Conservation (phyloP, 208 protist genomes). For the Acanthamoeba lenticulata region DNA sequence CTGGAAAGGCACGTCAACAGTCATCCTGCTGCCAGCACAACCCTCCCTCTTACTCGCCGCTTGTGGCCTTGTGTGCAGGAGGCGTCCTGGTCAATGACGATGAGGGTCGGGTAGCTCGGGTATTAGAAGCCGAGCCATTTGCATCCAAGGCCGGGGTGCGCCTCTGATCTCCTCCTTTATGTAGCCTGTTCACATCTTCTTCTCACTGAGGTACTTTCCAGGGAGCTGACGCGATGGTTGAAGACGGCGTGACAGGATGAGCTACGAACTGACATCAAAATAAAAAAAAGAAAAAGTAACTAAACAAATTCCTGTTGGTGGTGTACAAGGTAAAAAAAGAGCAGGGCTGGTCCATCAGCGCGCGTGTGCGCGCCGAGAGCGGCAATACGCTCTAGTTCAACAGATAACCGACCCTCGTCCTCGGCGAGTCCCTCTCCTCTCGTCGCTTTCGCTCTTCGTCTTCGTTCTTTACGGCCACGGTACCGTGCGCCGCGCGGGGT, state of each 20-base stretch:
- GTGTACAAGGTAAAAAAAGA: too few relatives aligned
- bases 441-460: background rate
- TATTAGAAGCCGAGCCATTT: background rate
- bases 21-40: background rate
- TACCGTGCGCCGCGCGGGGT: background rate
- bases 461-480: background rate
- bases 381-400: background rate
- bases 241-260: too few relatives aligned
- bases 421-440: background rate
- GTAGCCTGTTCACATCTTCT: background rate
- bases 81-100: slow-evolving; percentile 49
- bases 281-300: too few relatives aligned
- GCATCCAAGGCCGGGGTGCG: background rate
- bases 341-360: too few relatives aligned
- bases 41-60: background rate
- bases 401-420: slow-evolving; percentile 29
- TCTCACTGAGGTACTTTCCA: too few relatives aligned
- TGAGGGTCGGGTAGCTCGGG: background rate
- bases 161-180: background rate
- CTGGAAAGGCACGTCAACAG: background rate
- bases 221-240: too few relatives aligned
- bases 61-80: background rate
- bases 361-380: too few relatives aligned
- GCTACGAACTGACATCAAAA: too few relatives aligned
- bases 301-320: too few relatives aligned